Base-by-base conservation (phyloP, 2,329 filamentous ascomycete species). In the Aspergillus aculeatus region DNA sequence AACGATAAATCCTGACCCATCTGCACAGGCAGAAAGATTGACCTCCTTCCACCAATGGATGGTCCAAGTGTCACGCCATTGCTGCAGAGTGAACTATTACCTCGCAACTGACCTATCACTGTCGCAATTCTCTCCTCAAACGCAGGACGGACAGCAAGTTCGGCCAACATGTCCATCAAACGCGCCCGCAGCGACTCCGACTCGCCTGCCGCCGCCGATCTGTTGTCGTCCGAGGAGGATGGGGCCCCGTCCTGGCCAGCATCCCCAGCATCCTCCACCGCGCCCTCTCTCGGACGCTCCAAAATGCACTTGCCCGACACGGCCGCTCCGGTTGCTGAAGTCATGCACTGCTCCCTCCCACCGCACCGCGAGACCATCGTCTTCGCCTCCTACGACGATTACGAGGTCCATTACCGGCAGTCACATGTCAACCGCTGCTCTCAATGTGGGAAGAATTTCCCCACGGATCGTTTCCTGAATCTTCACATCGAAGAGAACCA, bases 401-500 rank as follows among this genome's bases (percentile, higher is more conserved):
- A 96, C 76, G 92, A 97, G 73, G 78, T 88, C 9, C 95, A 99
- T 74, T 97, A 97, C 78, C 83, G 81, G 65, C 88, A 91, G 71
- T 81, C 84, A 23, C 95, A 98, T 75, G 85, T 86, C 61, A 93
- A 97, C 74, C 86, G 94, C 48, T 99, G 95, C 72, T 80, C 87
- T 10, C 89, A 92, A 70, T 99, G 95, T 74, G 82, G 84, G 57
- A 92, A 86, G 73, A 98, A 97, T 73, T 92, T 98, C 63, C 95
- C 95, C 1, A 92, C 91, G 0, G 83, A 88, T 38, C 88, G 93
- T 73, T 87, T 95, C 57, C 82, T 99, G 54, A 82, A 84, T 58
- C 77, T 98, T 50, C 95, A 99, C 72, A 93, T 96, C 65, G 87
- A 93, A 66, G 95, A 98, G 75, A 91, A 89, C 66, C 95, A 98